phyloP scores from a whole-genome alignment of 73 alveolate genomes.

The Paramecium octaurelia region DNA sequence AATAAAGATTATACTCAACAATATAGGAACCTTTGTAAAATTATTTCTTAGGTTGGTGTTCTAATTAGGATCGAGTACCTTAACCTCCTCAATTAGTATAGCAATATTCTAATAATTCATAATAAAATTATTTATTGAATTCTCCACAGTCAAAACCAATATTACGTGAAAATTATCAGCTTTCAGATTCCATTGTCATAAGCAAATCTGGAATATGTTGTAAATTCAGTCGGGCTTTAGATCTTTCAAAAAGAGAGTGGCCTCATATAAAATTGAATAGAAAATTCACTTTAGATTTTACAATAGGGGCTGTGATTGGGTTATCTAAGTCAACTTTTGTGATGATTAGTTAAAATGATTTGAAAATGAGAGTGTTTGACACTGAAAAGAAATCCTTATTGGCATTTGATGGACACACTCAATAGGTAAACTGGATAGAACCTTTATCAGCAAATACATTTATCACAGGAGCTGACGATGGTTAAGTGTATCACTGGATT shows the following conservation, averaged over 20 bases:
- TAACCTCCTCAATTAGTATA: not conserved
- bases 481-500: not conserved
- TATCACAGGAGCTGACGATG: conserved; percentile 21
- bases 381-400: not conserved
- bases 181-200: not conserved
- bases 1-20: not conserved
- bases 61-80: not conserved
- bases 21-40: not conserved
- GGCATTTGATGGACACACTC: not conserved
- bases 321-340: not conserved
- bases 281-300: not conserved
- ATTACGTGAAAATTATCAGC: not conserved
- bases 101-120: not conserved
- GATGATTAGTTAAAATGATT: not conserved
- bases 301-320: not conserved
- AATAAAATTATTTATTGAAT: not conserved
- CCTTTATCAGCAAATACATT: not conserved
- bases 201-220: not conserved
- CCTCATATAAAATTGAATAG: not conserved
- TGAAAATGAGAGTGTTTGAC: conserved; percentile 5
- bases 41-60: conserved; percentile 2
- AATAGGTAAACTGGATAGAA: not conserved
- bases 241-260: not conserved
- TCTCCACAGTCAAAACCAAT: not conserved
- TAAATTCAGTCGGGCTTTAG: not conserved